Evolutionary conservation across 2,329 filamentous ascomycete species (phyloP).

Genomic region (Waltergamsia citrina): DNA sequence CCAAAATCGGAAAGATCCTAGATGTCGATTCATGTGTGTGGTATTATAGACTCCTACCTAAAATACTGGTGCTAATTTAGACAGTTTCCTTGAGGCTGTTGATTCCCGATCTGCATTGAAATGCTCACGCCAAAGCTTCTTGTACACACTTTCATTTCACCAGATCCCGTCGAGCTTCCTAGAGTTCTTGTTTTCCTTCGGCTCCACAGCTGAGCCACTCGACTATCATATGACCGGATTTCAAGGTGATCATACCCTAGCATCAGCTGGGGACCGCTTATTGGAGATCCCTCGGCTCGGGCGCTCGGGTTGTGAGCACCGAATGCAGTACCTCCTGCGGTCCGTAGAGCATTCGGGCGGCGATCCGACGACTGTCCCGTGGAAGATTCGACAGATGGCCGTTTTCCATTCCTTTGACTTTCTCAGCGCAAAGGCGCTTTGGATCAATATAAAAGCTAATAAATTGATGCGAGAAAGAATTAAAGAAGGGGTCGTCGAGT

Average conservation of each 20-base stretch:
- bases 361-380: not conserved
- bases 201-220: not conserved
- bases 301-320: not conserved
- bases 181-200: not conserved
- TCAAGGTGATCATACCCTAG: not conserved
- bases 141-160: not conserved
- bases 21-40: not conserved
- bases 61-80: not conserved
- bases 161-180: not conserved
- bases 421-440: constrained; percentile 4
- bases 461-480: constrained; percentile 3
- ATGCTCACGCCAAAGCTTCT: not conserved
- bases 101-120: not conserved
- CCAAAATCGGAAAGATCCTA: not conserved
- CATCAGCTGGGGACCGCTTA: not conserved
- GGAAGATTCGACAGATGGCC: constrained; percentile 7
- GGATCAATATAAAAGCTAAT: constrained; percentile 8
- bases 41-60: not conserved
- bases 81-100: not conserved
- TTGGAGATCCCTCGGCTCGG: not conserved
- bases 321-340: not conserved
- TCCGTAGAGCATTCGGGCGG: not conserved
- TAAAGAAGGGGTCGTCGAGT: constrained; percentile 2
- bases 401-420: constrained; percentile 9
- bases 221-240: not conserved